phyloP scores from a whole-genome alignment of 2,329 filamentous ascomycete species.

The Geosmithia putterillii region DNA sequence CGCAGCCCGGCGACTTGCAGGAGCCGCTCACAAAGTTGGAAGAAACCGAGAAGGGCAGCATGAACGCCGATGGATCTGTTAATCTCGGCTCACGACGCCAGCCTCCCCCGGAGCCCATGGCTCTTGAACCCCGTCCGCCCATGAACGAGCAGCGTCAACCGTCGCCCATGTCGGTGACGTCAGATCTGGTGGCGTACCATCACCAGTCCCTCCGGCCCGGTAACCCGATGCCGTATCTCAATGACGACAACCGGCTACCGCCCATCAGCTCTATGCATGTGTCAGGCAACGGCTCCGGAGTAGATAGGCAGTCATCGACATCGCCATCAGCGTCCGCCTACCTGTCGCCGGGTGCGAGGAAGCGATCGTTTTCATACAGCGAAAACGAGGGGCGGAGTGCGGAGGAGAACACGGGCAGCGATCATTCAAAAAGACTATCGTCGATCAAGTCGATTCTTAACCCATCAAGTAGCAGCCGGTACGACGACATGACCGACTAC shows the following conservation, averaged over 20 bases:
- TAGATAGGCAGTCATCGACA: slow-evolving; percentile 42
- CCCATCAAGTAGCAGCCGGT: slow-evolving; percentile 23
- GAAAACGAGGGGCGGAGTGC: slow-evolving; percentile 34
- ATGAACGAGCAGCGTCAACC: slow-evolving; percentile 16
- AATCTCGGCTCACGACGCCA: slow-evolving; percentile 46
- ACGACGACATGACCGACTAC: slow-evolving; percentile 24
- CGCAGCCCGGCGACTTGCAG: slow-evolving; percentile 27
- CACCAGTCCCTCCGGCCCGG: slow-evolving; percentile 26
- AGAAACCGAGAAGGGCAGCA: slow-evolving; percentile 29
- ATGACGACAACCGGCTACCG: slow-evolving; percentile 45
- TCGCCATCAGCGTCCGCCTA: slow-evolving; percentile 51
- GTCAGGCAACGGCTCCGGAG: slow-evolving; percentile 13
- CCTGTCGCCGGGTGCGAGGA: slow-evolving; percentile 35
- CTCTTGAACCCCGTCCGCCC: slow-evolving; percentile 33
- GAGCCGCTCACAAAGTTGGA: slow-evolving; percentile 27
- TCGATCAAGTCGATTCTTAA: slow-evolving; percentile 71
- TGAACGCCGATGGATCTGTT: slow-evolving; percentile 53
- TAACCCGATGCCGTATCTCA: slow-evolving; percentile 27
- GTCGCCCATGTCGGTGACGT: slow-evolving; percentile 27
- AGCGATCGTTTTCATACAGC: slow-evolving; percentile 54
- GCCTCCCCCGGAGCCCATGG: slow-evolving; percentile 25
- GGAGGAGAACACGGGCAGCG: slow-evolving; percentile 20
- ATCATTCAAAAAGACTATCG: slow-evolving; percentile 50
- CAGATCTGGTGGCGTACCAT: slow-evolving; percentile 39
- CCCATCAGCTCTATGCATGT: slow-evolving; percentile 35